Percentiles rank a stretch among this genome's conserved stretches.
These are phyloP conservation scores for Epichloe scottii DNA, from an alignment of 2,329 filamentous ascomycete species.

Conservation along the genomic window DNA sequence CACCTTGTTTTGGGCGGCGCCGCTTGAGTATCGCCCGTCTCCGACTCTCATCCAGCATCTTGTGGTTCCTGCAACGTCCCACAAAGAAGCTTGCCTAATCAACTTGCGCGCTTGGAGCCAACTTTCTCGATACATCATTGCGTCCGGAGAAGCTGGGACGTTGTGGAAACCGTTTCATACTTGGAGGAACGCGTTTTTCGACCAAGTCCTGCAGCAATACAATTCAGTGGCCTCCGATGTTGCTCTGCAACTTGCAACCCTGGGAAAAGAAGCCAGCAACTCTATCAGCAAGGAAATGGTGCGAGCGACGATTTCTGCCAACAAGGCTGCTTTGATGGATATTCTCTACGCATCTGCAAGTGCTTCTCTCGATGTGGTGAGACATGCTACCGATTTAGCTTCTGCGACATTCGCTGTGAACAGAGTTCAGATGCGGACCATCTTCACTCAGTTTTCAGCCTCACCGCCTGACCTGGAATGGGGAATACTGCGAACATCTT, in stretches of 20 bases:
- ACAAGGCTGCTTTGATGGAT: conserved; percentile 41
- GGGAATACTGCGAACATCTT: conserved; percentile 29
- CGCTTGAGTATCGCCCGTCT: conserved; percentile 38
- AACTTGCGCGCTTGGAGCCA: conserved; percentile 52
- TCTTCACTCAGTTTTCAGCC: conserved; percentile 36
- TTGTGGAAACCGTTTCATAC: conserved; percentile 32
- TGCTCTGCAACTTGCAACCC: conserved; percentile 38
- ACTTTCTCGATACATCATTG: conserved; percentile 45
- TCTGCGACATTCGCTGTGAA: conserved; percentile 38
- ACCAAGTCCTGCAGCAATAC: conserved; percentile 45
- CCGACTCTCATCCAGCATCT: conserved; percentile 45
- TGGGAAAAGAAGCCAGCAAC: conserved; percentile 33
- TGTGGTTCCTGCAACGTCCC: conserved; percentile 45
- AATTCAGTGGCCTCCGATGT: conserved; percentile 42
- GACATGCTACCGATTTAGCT: conserved; percentile 30
- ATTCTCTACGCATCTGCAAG: conserved; percentile 35
- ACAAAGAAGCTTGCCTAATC: conserved; percentile 54
- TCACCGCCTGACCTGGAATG: conserved; percentile 33
- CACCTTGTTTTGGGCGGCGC: conserved; percentile 53
- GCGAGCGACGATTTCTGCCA: conserved; percentile 36
- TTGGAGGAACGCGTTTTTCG: conserved; percentile 46
- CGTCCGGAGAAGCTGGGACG: conserved; percentile 30
- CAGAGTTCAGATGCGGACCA: conserved; percentile 34
- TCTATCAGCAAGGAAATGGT: conserved; percentile 32
- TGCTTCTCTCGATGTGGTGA: conserved; percentile 39